These are phyloP conservation scores for Citeromyces matritensis DNA, from an alignment of 805 yeast species.

Conservation along the genomic window DNA sequence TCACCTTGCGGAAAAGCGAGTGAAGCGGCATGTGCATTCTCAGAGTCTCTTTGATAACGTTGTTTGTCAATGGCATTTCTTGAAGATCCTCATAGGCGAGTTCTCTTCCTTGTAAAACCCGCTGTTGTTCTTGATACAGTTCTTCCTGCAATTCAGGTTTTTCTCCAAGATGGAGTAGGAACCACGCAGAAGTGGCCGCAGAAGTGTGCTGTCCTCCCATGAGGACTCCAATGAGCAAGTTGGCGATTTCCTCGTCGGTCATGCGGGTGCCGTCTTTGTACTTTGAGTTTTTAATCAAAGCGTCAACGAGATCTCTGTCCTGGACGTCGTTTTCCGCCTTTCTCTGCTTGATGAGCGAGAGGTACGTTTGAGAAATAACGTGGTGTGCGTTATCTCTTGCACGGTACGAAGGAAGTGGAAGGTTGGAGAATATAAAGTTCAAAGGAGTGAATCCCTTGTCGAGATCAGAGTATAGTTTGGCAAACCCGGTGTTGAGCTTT, in stretches of 20 bases:
- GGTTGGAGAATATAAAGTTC: conserved; percentile 88
- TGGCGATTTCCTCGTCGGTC: conserved; percentile 93
- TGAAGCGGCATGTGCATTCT: conserved; percentile 96
- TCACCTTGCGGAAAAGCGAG: conserved; percentile 87
- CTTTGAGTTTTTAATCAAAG: conserved; percentile 65
- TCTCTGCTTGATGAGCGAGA: conserved; percentile 63
- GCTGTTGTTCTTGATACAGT: conserved; percentile 57
- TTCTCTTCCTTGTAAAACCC: conserved; percentile 45
- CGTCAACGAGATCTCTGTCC: conserved; percentile 80
- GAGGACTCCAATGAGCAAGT: conserved; percentile 82
- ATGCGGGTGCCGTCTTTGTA: conserved; percentile 89
- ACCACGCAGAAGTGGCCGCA: conserved; percentile 94
- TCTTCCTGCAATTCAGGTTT: conserved; percentile 76
- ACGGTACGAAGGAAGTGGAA: conserved; percentile 67
- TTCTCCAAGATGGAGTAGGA: conserved; percentile 78
- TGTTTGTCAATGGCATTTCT: conserved; percentile 68
- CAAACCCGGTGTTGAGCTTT: conserved; percentile 70
- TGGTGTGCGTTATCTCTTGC: conserved; percentile 81
- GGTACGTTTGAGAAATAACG: conserved; percentile 66
- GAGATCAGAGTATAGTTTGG: conserved; percentile 74
- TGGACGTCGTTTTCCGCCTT: conserved; percentile 64
- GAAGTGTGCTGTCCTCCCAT: conserved; percentile 99
- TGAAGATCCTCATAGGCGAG: conserved; percentile 73
- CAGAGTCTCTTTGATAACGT: conserved; percentile 81
- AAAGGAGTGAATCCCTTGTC: conserved; percentile 96